Conservation (phyloP, 495 filamentous ascomycete genomes). For the Aspergillus indologenus region DNA sequence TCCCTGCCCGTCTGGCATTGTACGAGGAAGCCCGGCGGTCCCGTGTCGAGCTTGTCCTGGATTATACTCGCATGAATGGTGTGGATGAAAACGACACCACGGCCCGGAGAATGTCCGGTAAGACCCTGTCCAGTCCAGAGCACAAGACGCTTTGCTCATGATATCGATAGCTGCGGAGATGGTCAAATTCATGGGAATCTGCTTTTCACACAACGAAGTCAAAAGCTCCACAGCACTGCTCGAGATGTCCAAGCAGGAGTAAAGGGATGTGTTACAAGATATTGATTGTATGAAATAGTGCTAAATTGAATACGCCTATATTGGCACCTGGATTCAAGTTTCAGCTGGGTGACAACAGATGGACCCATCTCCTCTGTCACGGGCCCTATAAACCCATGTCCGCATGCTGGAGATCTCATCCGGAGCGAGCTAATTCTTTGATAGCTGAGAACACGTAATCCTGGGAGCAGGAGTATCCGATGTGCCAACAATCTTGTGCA, state of each 20-base stretch:
- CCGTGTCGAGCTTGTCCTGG: slow-evolving; percentile 20
- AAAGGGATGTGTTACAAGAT: too few species aligned
- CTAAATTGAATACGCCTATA: too few species aligned
- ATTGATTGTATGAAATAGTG: too few species aligned
- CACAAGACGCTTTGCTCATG: not conserved
- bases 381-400: too few species aligned
- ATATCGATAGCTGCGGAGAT: slow-evolving; percentile 8
- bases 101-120: slow-evolving; percentile 3
- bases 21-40: slow-evolving; percentile 49
- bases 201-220: slow-evolving; percentile 14
- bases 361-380: too few species aligned
- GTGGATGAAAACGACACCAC: slow-evolving; percentile 7
- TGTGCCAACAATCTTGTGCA: too few species aligned
- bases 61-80: slow-evolving; percentile 12
- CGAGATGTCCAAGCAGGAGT: not conserved
- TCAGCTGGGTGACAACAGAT: too few species aligned
- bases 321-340: too few species aligned
- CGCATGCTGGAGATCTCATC: too few species aligned
- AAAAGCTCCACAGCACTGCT: not conserved
- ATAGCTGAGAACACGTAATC: too few species aligned
- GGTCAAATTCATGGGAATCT: slow-evolving; percentile 11
- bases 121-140: not conserved
- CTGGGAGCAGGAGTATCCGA: too few species aligned
- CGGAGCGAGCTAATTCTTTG: too few species aligned
- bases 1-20: slow-evolving; percentile 47